Conservation (phyloP, 2,329 filamentous ascomycete species). For the Fusarium humuli region DNA sequence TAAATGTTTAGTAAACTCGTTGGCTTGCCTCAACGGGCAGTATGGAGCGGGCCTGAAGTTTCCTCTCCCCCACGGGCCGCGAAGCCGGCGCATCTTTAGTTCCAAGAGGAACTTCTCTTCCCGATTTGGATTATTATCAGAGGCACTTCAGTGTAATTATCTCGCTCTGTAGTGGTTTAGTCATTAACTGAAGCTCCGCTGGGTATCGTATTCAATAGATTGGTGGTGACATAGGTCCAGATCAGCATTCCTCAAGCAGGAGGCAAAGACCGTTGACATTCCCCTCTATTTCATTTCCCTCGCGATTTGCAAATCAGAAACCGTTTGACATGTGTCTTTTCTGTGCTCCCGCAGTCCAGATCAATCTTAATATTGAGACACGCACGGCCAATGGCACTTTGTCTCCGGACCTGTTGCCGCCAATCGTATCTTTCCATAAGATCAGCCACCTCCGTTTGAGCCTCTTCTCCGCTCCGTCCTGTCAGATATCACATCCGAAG, state of each 20-base stretch:
- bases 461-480: conserved; percentile 1
- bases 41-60: background rate
- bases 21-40: background rate
- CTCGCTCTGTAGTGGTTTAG: background rate
- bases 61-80: conserved; percentile 33
- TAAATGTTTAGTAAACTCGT: background rate
- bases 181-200: background rate
- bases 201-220: background rate
- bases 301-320: conserved; percentile 16
- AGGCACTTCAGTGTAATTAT: background rate
- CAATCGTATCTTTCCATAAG: background rate
- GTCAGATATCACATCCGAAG: conserved; percentile 37
- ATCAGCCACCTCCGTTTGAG: conserved; percentile 28
- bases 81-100: background rate
- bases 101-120: background rate
- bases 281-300: conserved; percentile 1
- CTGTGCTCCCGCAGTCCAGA: conserved; percentile 1
- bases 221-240: background rate
- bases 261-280: conserved; percentile 36
- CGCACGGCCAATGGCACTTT: background rate
- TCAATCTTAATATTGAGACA: conserved; percentile 12
- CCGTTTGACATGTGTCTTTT: conserved; percentile 29
- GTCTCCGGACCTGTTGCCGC: background rate
- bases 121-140: background rate
- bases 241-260: conserved; percentile 30